phyloP scores from a whole-genome alignment of 768 basidiomycete genomes.

The Lentinula sp. region DNA sequence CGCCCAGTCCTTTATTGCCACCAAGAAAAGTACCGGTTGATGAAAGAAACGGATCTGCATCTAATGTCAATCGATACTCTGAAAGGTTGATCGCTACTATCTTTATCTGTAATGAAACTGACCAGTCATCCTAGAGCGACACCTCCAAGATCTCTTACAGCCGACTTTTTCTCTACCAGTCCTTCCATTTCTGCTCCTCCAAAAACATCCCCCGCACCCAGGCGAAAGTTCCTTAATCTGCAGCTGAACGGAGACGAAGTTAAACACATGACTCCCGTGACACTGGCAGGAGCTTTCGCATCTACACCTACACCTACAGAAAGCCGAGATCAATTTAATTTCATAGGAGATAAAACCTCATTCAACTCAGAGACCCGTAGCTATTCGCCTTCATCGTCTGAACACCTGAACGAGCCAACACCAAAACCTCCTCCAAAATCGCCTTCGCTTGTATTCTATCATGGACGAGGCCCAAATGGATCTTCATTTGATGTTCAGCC shows the following conservation, averaged over 20 bases:
- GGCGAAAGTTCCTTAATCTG: constrained; percentile 7
- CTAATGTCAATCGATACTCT: background rate
- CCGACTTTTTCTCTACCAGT: constrained; percentile 5
- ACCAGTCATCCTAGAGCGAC: background rate
- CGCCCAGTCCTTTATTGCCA: constrained; percentile 18
- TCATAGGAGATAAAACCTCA: background rate
- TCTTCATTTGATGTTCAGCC: background rate
- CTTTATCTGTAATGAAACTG: background rate
- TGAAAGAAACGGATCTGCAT: background rate
- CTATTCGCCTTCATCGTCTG: constrained; percentile 1
- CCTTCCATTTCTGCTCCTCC: constrained; percentile 18
- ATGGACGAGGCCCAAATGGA: background rate
- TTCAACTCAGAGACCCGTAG: background rate
- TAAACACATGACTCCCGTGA: background rate
- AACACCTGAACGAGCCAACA: constrained; percentile 11
- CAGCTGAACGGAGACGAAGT: background rate
- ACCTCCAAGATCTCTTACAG: constrained; percentile 5
- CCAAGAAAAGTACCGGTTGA: background rate
- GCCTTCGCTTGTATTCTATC: constrained; percentile 9
- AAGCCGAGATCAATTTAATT: constrained; percentile 7
- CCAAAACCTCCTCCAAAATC: constrained; percentile 13
- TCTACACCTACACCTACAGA: constrained; percentile 7
- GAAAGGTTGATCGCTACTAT: background rate
- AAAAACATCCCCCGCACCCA: constrained; percentile 13
- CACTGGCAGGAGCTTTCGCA: constrained; percentile 14